Conservation (phyloP, 2,329 filamentous ascomycete species). For the Parastagonospora nodorum region DNA sequence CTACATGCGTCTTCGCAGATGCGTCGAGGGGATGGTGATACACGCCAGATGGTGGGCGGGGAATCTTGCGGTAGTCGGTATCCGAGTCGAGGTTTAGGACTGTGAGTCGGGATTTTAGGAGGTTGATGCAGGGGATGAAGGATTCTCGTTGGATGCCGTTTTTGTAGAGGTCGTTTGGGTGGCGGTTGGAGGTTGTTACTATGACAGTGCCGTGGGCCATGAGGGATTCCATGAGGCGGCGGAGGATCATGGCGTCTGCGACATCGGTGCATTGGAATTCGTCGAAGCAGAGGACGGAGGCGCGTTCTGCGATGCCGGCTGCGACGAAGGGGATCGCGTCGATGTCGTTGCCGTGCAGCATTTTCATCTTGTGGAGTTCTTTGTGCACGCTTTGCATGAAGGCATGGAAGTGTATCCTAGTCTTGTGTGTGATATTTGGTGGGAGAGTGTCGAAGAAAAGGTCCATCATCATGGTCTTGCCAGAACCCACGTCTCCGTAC, state of each 20-base stretch:
- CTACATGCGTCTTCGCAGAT: slow-evolving; percentile 77
- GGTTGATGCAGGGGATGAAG: slow-evolving; percentile 92
- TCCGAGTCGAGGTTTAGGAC: slow-evolving; percentile 94
- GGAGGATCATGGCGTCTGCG: slow-evolving; percentile 96
- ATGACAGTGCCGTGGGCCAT: slow-evolving; percentile 98
- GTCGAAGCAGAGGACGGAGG: slow-evolving; percentile 92
- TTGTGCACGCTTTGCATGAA: slow-evolving; percentile 99
- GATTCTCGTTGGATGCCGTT: slow-evolving; percentile 96
- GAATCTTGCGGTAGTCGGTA: slow-evolving; percentile 97
- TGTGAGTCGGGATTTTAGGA: slow-evolving; percentile 81
- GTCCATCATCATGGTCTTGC: slow-evolving; percentile 99
- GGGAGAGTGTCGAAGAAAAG: slow-evolving; percentile 95
- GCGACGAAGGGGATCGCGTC: slow-evolving; percentile 92
- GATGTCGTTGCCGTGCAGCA: slow-evolving; percentile 84
- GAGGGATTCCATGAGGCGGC: slow-evolving; percentile 82
- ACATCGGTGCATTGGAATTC: slow-evolving; percentile 99
- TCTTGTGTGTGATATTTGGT: slow-evolving; percentile 77
- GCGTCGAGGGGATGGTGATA: slow-evolving; percentile 88
- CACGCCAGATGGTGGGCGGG: slow-evolving; percentile 87
- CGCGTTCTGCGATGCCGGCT: slow-evolving; percentile 86
- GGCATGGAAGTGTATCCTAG: slow-evolving; percentile 96
- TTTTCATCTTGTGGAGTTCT: slow-evolving; percentile 86
- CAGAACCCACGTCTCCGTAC: slow-evolving; percentile 94
- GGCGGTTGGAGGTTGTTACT: slow-evolving; percentile 95
- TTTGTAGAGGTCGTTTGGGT: slow-evolving; percentile 94